These are phyloP conservation scores for Penicillium pancosmium DNA, from an alignment of 495 filamentous ascomycete genomes.

Conservation along the genomic window DNA sequence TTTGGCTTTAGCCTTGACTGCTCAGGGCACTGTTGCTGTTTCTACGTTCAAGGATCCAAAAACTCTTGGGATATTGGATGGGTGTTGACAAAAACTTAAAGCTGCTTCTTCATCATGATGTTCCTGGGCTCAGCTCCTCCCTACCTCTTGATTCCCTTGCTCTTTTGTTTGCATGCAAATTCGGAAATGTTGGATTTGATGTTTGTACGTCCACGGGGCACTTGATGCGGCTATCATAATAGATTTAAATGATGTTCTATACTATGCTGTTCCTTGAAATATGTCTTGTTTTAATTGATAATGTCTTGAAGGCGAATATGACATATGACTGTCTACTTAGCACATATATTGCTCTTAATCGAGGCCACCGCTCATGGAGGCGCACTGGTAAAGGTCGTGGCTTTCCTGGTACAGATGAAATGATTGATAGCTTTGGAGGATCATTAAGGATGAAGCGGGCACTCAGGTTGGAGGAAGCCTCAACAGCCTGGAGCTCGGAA, in stretches of 20 bases:
- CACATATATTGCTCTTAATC: background rate
- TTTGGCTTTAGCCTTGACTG: background rate
- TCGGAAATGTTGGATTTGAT: background rate
- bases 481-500: too few relatives aligned
- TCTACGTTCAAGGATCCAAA: too few relatives aligned
- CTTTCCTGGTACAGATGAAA: too few relatives aligned
- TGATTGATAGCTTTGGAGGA: too few relatives aligned
- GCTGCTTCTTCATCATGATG: too few relatives aligned
- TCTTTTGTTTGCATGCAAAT: background rate
- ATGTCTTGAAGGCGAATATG: background rate
- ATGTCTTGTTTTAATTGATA: background rate
- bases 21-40: background rate
- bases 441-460: too few relatives aligned
- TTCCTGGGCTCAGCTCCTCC: too few relatives aligned
- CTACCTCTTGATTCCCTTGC: too few relatives aligned
- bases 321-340: background rate
- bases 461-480: too few relatives aligned
- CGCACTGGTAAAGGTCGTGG: too few relatives aligned
- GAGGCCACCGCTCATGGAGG: too few relatives aligned
- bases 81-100: too few relatives aligned
- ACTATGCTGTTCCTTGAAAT: background rate
- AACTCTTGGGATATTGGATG: background rate
- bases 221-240: background rate
- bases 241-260: slow-evolving; percentile 2
- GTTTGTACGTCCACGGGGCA: background rate